Evolutionary conservation across 1,139 yeast species (phyloP), one percentile per base, ranked within the genome.

Genomic region (Suhomyces bolitotheri): DNA sequence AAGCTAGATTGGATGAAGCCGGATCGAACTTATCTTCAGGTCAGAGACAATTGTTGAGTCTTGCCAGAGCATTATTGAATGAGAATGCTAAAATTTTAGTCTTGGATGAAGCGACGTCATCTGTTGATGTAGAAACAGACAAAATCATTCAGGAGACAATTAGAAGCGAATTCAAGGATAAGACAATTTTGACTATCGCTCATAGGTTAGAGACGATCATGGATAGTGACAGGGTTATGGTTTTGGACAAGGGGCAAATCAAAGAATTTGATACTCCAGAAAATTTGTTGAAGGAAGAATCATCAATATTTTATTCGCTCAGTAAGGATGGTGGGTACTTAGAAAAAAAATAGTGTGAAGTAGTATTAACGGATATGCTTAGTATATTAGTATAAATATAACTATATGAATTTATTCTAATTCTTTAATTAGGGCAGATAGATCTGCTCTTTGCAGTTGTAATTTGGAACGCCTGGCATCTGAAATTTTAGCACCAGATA

Each of bases 1-100:
- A 44, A 22, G 61, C 63, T 4, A 41, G 31, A 27, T 43, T 60
- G 5, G 50, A 47, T 22, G 69, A 64, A 46, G 61, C 63, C 16
- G 71, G 71, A 5, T 44, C 62, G 3, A 65, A 65, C 42, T 56
- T 65, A 38, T 64, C 71, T 2, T 53, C 59, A 14, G 71, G 71
- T 3, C 71, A 65, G 43, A 53, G 58, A 39, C 71, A 65, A 49
- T 54, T 65, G 29, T 46, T 65, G 53, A 62, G 67, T 45, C 55
- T 65, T 25, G 69, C 69, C 2, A 50, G 71, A 44, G 66, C 69
- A 0, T 54, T 65, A 26, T 53, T 62, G 33, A 62, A 62, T 29
- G 54, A 56, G 12, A 41, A 45, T 9, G 39, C 51, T 14, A 51
- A 49, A 38, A 52, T 56, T n/a, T 47, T 56, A 33, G 42, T 56